Evolutionary conservation across 495 filamentous ascomycete species (phyloP).

Genomic region (Penicillium salamii): DNA sequence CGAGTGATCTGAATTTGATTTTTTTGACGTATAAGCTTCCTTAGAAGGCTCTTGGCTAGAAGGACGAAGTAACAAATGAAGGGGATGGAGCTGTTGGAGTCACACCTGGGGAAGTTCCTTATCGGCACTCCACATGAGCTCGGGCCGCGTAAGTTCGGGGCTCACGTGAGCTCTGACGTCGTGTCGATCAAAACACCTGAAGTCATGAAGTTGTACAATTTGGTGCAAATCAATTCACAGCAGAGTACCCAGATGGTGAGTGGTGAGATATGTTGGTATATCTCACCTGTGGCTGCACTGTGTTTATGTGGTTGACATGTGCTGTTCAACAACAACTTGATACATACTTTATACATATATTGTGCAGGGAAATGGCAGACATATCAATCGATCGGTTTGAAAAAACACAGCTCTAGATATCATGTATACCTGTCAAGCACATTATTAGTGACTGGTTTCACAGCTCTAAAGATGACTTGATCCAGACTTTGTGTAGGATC

Average conservation of each 20-base stretch:
- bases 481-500: too few relatives aligned
- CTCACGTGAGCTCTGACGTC: constrained; percentile 29
- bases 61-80: background rate
- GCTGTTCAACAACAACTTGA: background rate
- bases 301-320: background rate
- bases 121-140: constrained; percentile 11
- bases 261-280: background rate
- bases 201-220: background rate
- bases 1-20: background rate
- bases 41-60: background rate
- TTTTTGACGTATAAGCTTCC: background rate
- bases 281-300: background rate
- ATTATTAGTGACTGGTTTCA: too few relatives aligned
- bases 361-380: too few relatives aligned
- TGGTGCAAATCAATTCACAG: background rate
- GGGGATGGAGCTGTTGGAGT: constrained; percentile 7
- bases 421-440: too few relatives aligned
- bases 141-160: constrained; percentile 11
- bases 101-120: constrained; percentile 4
- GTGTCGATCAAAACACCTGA: background rate
- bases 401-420: too few relatives aligned
- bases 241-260: background rate
- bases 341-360: too few relatives aligned
- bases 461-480: too few relatives aligned
- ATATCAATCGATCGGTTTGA: too few relatives aligned